Percentiles rank a stretch among this genome's conserved stretches.
These are phyloP conservation scores for Hypericum androsaemum DNA, from an alignment of 345 rosid species.

Conservation along the genomic window DNA sequence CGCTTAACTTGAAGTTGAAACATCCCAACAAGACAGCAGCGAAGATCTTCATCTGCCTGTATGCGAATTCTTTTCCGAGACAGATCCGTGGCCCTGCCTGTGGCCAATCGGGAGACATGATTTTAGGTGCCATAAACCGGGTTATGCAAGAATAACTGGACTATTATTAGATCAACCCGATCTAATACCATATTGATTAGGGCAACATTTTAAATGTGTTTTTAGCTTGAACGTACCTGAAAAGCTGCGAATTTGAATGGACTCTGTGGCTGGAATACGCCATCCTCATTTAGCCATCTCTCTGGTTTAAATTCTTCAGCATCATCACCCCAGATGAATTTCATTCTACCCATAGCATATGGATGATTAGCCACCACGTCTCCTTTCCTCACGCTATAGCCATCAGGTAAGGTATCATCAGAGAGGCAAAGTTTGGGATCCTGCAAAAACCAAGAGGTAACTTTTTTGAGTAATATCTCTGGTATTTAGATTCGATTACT, in stretches of 20 bases:
- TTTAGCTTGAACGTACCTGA: slow-evolving; percentile 10
- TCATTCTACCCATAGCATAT: slow-evolving; percentile 28
- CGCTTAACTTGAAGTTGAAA: slow-evolving; percentile 36
- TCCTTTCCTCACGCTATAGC: slow-evolving; percentile 17
- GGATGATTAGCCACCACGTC: slow-evolving; percentile 13
- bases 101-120: neutral
- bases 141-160: too few species aligned
- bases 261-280: slow-evolving; percentile 16
- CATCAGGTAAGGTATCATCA: slow-evolving; percentile 22
- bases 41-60: slow-evolving; percentile 56
- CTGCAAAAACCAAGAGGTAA: slow-evolving; percentile 6
- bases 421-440: slow-evolving; percentile 9
- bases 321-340: slow-evolving; percentile 20
- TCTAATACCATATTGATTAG: too few species aligned
- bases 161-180: too few species aligned
- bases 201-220: too few species aligned
- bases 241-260: slow-evolving; percentile 26
- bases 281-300: slow-evolving; percentile 20
- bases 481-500: too few species aligned
- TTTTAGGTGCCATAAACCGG: slow-evolving; percentile 1
- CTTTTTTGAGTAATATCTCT: too few species aligned
- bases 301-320: slow-evolving; percentile 24
- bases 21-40: slow-evolving; percentile 29
- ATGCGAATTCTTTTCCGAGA: slow-evolving; percentile 50
- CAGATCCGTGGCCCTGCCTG: slow-evolving; percentile 61